A percentile compares a stretch with the other conserved stretches of the same genome.
These are phyloP conservation scores for Debaryomyces hansenii DNA, from an alignment of 805 yeast genomes.

Conservation along the genomic window DNA sequence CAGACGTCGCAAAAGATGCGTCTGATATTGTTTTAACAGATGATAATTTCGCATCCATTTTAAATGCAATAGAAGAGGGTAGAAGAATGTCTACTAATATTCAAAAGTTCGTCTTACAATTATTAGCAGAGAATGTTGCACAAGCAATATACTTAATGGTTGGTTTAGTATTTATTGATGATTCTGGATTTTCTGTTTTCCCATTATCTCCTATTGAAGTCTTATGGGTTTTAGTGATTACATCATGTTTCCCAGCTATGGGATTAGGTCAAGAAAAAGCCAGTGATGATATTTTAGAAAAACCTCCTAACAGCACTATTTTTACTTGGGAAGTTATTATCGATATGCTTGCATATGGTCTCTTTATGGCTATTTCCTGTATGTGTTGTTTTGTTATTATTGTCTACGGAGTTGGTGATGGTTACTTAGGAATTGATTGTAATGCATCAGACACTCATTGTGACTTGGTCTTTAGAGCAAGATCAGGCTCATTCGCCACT, in stretches of 20 bases:
- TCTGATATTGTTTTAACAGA: slow-evolving; percentile 69
- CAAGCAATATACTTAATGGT: slow-evolving; percentile 62
- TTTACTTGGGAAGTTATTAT: slow-evolving; percentile 42
- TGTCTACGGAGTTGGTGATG: slow-evolving; percentile 40
- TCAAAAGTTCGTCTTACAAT: slow-evolving; percentile 73
- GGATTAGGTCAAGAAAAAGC: slow-evolving; percentile 61
- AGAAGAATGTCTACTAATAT: slow-evolving; percentile 77
- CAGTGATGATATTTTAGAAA: slow-evolving; percentile 35
- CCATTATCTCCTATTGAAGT: slow-evolving; percentile 66
- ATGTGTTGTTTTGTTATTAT: slow-evolving; percentile 36
- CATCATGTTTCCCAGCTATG: slow-evolving; percentile 84
- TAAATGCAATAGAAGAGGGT: slow-evolving; percentile 79
- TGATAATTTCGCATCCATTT: slow-evolving; percentile 77
- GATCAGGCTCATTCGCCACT: slow-evolving; percentile 75
- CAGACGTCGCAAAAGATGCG: slow-evolving; percentile 85
- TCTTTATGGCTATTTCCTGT: slow-evolving; percentile 44
- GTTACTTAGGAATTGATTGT: slow-evolving; percentile 37
- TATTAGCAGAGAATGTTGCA: slow-evolving; percentile 71
- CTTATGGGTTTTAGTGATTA: slow-evolving; percentile 74
- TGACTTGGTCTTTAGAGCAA: slow-evolving; percentile 64
- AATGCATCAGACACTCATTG: slow-evolving; percentile 40
- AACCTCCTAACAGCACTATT: slow-evolving; percentile 37
- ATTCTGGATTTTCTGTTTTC: slow-evolving; percentile 34
- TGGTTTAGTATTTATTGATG: slow-evolving; percentile 37
- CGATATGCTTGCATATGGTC: slow-evolving; percentile 42